Base-by-base conservation (phyloP, 2,329 filamentous ascomycete species). In the Coniella vitis region DNA sequence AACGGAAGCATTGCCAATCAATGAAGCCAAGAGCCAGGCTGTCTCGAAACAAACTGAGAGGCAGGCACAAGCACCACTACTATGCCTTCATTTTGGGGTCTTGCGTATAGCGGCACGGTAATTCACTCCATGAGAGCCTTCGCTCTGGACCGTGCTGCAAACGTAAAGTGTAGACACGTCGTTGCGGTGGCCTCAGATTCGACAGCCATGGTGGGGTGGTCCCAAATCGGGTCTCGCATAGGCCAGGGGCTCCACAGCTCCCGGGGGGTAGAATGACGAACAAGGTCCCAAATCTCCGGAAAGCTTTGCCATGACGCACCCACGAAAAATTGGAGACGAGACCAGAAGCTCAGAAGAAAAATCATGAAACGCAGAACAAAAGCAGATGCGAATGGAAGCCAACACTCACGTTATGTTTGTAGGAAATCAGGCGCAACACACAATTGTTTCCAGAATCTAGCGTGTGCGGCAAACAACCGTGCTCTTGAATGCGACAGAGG, bases 261-360 rank as follows among this genome's bases (percentile, higher is more conserved):
- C 44, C 38, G 40, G 48, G 38, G 48, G 41, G 31, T 29, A 36
- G 37, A 35, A 47, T 35, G 40, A 51, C 44, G 36, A 45, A 38
- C 40, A 36, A 42, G 37, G 40, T 43, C 38, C 44, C 43, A 42
- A 38, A 38, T 42, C 25, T 51, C 48, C 51, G 37, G 45, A 41
- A 48, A 49, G 47, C 38, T 51, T 45, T 45, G 40, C 20, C 39
- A 53, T 48, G 51, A 48, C 51, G 47, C 47, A 48, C 47, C 22
- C 47, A 45, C 7, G 36, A 38, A 41, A 38, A 32, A 45, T 9
- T 13, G 37, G 37, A 40, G 42, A 40, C 20, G 21, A 12, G 10
- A 22, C 31, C 5, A 51, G 35, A 29, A 31, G 42, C 20, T 13
- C 22, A 12, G 10, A 13, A 35, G 9, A 35, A 47, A 22, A 8